Conservation (phyloP, 1,284 basidiomycete species). For the Tetrapyrgos nigripes region DNA sequence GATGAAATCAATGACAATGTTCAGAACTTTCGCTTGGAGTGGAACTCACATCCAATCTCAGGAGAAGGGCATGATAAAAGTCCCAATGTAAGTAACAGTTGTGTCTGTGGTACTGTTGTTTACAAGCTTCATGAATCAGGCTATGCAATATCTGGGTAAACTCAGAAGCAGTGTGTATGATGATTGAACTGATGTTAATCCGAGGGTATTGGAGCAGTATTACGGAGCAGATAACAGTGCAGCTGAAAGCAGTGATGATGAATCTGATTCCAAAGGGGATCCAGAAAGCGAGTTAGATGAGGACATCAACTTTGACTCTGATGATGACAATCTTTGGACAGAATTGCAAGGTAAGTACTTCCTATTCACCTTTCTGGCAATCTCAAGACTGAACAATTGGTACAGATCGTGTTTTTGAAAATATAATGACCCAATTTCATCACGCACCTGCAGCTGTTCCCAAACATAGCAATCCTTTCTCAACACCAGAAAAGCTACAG, state of each 20-base stretch:
- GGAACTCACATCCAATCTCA: conserved; percentile 37
- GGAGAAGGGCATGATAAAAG: conserved; percentile 10
- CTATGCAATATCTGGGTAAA: not conserved
- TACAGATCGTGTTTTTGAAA: not conserved
- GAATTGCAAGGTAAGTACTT: not conserved
- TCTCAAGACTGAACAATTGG: not conserved
- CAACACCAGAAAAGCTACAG: not conserved
- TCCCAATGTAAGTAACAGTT: conserved; percentile 1
- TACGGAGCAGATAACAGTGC: not conserved
- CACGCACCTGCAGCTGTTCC: not conserved
- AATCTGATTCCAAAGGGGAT: not conserved
- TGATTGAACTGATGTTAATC: not conserved
- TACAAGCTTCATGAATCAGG: not conserved
- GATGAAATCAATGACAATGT: conserved; percentile 36
- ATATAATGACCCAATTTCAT: not conserved
- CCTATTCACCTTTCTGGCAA: not conserved
- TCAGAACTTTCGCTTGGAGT: conserved; percentile 30
- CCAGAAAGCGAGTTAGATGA: not conserved
- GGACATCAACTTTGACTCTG: not conserved
- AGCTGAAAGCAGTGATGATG: not conserved
- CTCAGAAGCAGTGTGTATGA: not conserved
- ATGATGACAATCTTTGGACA: too few relatives aligned
- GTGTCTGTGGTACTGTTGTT: not conserved
- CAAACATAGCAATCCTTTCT: conserved; percentile 2
- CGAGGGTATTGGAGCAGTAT: not conserved